Conservation (phyloP, 768 basidiomycete genomes). For the Hysterangium stoloniferum region DNA sequence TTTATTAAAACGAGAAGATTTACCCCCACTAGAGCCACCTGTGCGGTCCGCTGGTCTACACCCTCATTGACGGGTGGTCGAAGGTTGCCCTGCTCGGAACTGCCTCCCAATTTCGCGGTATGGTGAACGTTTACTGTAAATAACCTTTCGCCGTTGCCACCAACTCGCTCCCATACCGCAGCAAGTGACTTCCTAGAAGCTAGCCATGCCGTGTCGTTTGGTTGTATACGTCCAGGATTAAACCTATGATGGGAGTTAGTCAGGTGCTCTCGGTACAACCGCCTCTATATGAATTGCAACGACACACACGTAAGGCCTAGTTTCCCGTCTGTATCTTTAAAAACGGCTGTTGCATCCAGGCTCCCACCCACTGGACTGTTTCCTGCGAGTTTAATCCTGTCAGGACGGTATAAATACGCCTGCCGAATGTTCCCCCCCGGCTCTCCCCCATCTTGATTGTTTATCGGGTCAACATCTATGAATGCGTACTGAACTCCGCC, state of each 20-base stretch:
- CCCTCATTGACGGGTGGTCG: conserved; percentile 51
- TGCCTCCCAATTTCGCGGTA: conserved; percentile 49
- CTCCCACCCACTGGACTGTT: conserved; percentile 42
- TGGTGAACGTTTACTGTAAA: conserved; percentile 58
- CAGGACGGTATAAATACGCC: conserved; percentile 49
- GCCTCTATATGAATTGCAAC: no score
- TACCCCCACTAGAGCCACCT: conserved; percentile 46
- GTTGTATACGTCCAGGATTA: conserved; percentile 58
- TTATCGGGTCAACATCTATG: conserved; percentile 42
- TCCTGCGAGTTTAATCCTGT: conserved; percentile 39
- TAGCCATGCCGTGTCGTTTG: conserved; percentile 45
- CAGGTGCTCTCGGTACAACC: no score
- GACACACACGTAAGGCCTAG: conserved; percentile 37
- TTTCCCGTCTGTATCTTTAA: conserved; percentile 23
- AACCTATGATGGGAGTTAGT: no score
- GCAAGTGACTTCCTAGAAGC: conserved; percentile 53
- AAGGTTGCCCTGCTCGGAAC: conserved; percentile 46
- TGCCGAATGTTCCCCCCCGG: conserved; percentile 59
- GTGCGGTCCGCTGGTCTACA: conserved; percentile 38
- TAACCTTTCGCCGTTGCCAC: conserved; percentile 30
- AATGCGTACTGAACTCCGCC: conserved; percentile 37
- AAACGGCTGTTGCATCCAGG: conserved; percentile 34
- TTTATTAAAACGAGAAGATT: conserved; percentile 18
- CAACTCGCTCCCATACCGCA: conserved; percentile 43
- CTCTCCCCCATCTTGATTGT: conserved; percentile 50